Evolutionary conservation across 1,284 basidiomycete species (phyloP).

Genomic region (Apiotrichum veenhuisii): DNA sequence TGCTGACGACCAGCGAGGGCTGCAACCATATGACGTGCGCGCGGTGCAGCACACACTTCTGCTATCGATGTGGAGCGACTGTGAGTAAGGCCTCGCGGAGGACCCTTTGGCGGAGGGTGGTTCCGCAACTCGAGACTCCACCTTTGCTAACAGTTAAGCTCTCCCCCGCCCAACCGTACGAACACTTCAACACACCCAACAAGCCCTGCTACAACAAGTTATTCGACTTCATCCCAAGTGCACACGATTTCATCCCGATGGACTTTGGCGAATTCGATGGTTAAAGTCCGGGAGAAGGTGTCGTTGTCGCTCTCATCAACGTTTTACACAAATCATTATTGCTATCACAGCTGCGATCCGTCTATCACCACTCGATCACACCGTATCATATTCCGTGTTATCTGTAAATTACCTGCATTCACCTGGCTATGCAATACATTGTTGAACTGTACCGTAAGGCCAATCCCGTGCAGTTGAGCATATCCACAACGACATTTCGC

Average conservation of each 20-base stretch:
- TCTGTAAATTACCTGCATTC: too few species aligned
- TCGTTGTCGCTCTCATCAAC: too few species aligned
- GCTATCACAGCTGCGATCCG: too few species aligned
- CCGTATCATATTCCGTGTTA: too few species aligned
- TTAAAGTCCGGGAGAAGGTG: too few species aligned
- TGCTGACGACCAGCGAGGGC: constrained; percentile 22
- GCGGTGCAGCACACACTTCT: constrained; percentile 44
- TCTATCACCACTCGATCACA: too few species aligned
- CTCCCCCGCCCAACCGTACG: background rate
- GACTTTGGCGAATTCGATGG: background rate
- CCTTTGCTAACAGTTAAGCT: background rate
- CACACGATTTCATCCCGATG: background rate
- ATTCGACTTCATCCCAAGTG: background rate
- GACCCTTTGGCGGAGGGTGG: too few species aligned
- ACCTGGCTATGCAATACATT: too few species aligned
- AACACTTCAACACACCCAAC: background rate
- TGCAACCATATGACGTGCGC: constrained; percentile 50
- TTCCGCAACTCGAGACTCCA: background rate
- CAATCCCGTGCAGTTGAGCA: too few species aligned
- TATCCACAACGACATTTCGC: too few species aligned
- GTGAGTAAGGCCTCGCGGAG: constrained; percentile 19
- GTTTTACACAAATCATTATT: too few species aligned
- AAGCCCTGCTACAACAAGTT: background rate
- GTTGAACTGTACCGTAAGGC: too few species aligned
- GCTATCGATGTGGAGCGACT: constrained; percentile 42